These are phyloP conservation scores for Suillus decipiens DNA, from an alignment of 768 basidiomycete species.

Conservation along the genomic window DNA sequence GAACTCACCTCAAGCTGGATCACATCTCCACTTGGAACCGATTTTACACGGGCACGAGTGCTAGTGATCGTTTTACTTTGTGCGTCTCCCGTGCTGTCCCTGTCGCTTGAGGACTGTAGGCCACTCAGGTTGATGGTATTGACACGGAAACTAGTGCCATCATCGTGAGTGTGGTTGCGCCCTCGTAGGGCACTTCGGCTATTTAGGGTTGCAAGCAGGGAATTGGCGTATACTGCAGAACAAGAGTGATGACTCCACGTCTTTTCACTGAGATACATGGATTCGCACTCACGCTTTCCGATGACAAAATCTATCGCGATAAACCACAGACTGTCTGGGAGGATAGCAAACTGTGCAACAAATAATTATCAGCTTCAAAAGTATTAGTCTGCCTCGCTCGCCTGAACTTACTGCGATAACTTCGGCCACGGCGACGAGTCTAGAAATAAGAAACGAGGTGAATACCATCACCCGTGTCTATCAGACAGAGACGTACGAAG, in stretches of 20 bases:
- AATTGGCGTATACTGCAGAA: conserved; percentile 46
- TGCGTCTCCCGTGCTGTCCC: background rate
- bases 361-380: background rate
- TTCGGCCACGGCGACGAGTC: conserved; percentile 24
- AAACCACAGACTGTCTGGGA: conserved; percentile 47
- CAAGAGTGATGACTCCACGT: background rate
- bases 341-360: conserved; percentile 36
- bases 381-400: background rate
- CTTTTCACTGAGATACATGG: background rate
- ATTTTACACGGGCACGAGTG: background rate
- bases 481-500: conserved; percentile 37
- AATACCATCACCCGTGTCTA: background rate
- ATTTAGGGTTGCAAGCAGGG: conserved; percentile 46
- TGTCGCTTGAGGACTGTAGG: conserved; percentile 7
- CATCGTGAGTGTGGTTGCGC: conserved; percentile 5
- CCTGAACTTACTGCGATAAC: conserved; percentile 21
- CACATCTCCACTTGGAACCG: background rate
- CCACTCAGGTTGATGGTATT: conserved; percentile 6
- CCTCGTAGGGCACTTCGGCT: conserved; percentile 37
- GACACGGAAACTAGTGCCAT: conserved; percentile 10
- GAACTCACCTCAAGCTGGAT: background rate
- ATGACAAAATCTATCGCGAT: conserved; percentile 52
- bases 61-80: background rate
- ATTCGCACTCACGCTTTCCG: conserved; percentile 41
- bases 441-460: conserved; percentile 6